Evolutionary conservation across 2,329 filamentous ascomycete genomes (phyloP), one percentile per base, ranked within the genome.

Genomic region (Penicillium sp.): DNA sequence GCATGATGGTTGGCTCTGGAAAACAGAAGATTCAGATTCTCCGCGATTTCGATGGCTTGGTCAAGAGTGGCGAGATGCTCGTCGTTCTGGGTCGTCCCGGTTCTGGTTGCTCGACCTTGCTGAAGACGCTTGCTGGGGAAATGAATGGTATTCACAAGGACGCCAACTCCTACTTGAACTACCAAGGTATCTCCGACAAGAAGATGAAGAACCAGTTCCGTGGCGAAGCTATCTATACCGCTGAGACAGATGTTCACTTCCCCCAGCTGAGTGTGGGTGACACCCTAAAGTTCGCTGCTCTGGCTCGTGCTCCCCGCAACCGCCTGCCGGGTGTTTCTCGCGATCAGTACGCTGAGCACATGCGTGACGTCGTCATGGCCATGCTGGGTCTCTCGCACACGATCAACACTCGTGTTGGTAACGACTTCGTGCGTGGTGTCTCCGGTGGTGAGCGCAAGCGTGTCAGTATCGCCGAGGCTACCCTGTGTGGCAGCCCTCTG

Each of bases 201-300:
- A 56, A 89, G 64, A 92, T 93, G 87, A 82, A 87, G 71, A 81
- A 81, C 9, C 76, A 77, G 15, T 90, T 92, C 72, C 84, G 87
- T 25, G 89, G 89, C 57, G 89, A 95, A 71, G 87, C 87, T 54
- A 91, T 93, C 66, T 93, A 93, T 72, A 91, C 87, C 0, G 87
- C 87, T 51, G 88, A 93, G 68, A 84, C 88, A 31, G 89, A 95
- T 65, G 85, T 88, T 4, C 88, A 92, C 70, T 92, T 92, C 67
- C 87, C 88, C 20, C 81, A 85, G 73, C 72, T 93, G 60, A 84
- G 81, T 1, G 88, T 92, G 38, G 87, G 87, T 44, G 86, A 92
- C 61, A 93, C 88, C 1, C 77, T 92, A 41, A 84, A 82, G 47
- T 92, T 92, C 54, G 88, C 88, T 15, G 87, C 88, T 3, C 76